A percentile compares a stretch with the other conserved stretches of the same genome.
These are phyloP conservation scores for Hyphodiscus hymeniophilus DNA, from an alignment of 495 filamentous ascomycete species.

Conservation along the genomic window DNA sequence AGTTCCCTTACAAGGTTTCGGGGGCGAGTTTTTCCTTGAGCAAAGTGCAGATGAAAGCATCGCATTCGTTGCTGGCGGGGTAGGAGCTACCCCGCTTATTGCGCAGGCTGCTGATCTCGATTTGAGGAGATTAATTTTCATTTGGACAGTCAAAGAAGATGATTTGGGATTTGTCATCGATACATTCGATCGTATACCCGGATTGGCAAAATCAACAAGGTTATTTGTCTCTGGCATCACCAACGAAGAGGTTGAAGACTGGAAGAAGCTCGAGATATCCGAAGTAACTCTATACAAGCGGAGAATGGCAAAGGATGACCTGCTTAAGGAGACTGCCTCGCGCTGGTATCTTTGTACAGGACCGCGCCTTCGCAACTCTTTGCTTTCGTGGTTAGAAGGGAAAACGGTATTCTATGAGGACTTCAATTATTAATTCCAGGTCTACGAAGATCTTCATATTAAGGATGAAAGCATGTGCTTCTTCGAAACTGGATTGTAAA, in stretches of 20 bases:
- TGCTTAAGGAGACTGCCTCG: constrained; percentile 27
- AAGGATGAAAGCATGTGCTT: too few relatives aligned
- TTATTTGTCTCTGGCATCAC: constrained; percentile 53
- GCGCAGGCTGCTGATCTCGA: constrained; percentile 47
- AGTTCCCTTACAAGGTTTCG: constrained; percentile 62
- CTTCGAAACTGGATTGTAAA: too few relatives aligned
- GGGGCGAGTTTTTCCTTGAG: constrained; percentile 54
- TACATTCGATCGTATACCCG: constrained; percentile 41
- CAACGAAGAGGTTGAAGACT: constrained; percentile 17
- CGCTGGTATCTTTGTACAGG: constrained; percentile 67
- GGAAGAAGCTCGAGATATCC: constrained; percentile 26
- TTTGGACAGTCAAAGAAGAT: constrained; percentile 55
- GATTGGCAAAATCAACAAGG: constrained; percentile 40
- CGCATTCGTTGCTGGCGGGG: constrained; percentile 62
- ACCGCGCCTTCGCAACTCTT: constrained; percentile 40
- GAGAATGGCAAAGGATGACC: constrained; percentile 50
- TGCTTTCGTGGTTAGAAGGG: constrained; percentile 56
- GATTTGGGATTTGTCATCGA: constrained; percentile 59
- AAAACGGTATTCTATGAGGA: constrained; percentile 59
- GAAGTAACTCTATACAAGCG: constrained; percentile 34
- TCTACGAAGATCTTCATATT: too few relatives aligned
- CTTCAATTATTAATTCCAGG: constrained; percentile 44
- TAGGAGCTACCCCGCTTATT: constrained; percentile 74
- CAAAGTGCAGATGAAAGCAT: constrained; percentile 28
- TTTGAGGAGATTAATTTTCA: constrained; percentile 30